Evolutionary conservation across 257 asterid genomes (phyloP), one percentile per base, ranked within the genome.

Genomic region (Perilla frutescens): DNA sequence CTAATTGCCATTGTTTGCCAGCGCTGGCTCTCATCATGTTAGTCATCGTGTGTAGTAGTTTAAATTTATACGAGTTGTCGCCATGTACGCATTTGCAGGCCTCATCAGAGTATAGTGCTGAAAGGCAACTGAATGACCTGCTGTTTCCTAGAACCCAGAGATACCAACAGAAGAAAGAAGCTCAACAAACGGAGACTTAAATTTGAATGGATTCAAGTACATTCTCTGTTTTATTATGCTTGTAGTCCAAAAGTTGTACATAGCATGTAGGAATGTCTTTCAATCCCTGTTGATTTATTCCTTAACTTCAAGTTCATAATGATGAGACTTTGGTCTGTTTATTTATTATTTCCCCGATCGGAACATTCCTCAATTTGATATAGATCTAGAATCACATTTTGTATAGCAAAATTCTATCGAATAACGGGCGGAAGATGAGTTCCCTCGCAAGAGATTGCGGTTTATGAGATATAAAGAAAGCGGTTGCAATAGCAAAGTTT

Each of bases 41-140:
- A 9, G 50, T 31, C 20, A 15, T n/a, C 31, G 8, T 56, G 66
- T 43, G 32, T 41, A 31, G 45, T 58, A 4, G 74, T 36, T 44
- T 50, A 62, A 43, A 29, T n/a, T 11, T 41, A 7, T 43, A 32
- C 41, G 49, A 36, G 40, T 68, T 43, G 55, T 62, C 26, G 47
- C 40, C 48, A 53, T 64, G 15, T 32, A 3, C 73, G 65, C 48
- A 53, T 77, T 79, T 77, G 79, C 91, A 93, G 98, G 98, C 96
- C 62, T 81, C 97, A 0, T 93, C 98, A 0, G 98, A 93, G 82
- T 91, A 91, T 74, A 84, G 97, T 68, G 97, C 97, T 8, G 97
- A 91, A 81, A 84, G 96, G 81, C 97, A 89, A 71, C 83, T 93
- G 57, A 89, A 91, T 47, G 86, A 89, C 82, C 70, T 88, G 39